These are phyloP conservation scores for Ogataea ramenticola DNA, from an alignment of 805 yeast species.

Conservation along the genomic window DNA sequence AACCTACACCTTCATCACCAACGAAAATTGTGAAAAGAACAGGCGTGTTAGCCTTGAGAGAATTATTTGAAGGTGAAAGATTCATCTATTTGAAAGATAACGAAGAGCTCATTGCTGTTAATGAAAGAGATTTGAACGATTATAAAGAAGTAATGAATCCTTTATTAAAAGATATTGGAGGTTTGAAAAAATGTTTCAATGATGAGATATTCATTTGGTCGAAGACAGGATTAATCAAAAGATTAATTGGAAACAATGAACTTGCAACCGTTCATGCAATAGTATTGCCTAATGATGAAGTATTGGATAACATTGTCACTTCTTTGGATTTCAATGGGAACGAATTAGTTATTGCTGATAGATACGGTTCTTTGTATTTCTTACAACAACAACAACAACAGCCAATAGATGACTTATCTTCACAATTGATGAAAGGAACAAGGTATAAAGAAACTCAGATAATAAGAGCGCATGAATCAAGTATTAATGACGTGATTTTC, in stretches of 20 bases:
- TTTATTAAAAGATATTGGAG: conserved; percentile 30
- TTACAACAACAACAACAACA: too few species aligned
- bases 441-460: conserved; percentile 15
- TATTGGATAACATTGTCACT: conserved; percentile 33
- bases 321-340: conserved; percentile 28
- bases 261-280: conserved; percentile 6
- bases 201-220: conserved; percentile 34
- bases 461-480: conserved; percentile 45
- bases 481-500: conserved; percentile 37
- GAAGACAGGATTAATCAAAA: conserved; percentile 31
- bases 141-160: conserved; percentile 26
- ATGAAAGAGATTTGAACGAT: conserved; percentile 10
- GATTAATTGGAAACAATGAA: conserved; percentile 8
- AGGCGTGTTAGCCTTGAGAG: conserved; percentile 26
- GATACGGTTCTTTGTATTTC: conserved; percentile 34
- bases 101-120: conserved; percentile 29
- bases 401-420: too few species aligned
- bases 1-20: conserved; percentile 20
- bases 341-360: conserved; percentile 40
- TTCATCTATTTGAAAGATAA: conserved; percentile 28
- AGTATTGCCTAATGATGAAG: conserved; percentile 22
- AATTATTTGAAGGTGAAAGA: conserved; percentile 15
- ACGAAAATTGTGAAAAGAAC: conserved; percentile 20
- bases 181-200: conserved; percentile 28
- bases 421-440: too few species aligned